Evolutionary conservation across 441 rosid species (phyloP).

Genomic region (Populus tomentosa): DNA sequence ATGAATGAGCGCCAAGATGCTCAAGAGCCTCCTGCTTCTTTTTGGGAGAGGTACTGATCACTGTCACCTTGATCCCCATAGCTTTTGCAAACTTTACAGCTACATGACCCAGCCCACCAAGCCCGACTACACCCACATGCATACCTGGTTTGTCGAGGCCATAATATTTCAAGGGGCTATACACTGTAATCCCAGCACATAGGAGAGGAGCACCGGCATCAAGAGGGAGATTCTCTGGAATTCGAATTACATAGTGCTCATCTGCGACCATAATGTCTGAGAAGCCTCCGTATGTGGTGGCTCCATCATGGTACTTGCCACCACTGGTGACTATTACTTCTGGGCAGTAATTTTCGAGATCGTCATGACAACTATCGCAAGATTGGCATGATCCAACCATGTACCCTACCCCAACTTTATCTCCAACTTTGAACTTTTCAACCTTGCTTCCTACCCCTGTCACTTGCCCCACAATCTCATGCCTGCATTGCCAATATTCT

Average conservation of each 20-base stretch:
- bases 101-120: slow-evolving; percentile 52
- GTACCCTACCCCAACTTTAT: slow-evolving; percentile 67
- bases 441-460: slow-evolving; percentile 16
- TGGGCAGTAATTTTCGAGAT: slow-evolving; percentile 68
- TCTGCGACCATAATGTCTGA: slow-evolving; percentile 55
- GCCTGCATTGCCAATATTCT: background rate
- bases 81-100: slow-evolving; percentile 55
- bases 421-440: slow-evolving; percentile 23
- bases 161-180: slow-evolving; percentile 41
- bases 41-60: slow-evolving; percentile 36
- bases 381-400: slow-evolving; percentile 59
- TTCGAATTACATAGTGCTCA: slow-evolving; percentile 43
- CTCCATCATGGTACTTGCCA: slow-evolving; percentile 38
- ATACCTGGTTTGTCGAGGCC: slow-evolving; percentile 32
- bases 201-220: slow-evolving; percentile 58
- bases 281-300: slow-evolving; percentile 57
- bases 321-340: slow-evolving; percentile 41
- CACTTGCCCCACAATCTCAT: slow-evolving; percentile 19
- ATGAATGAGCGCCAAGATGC: slow-evolving; percentile 43
- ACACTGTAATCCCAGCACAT: slow-evolving; percentile 37
- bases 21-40: slow-evolving; percentile 41
- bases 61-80: slow-evolving; percentile 42
- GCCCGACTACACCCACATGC: slow-evolving; percentile 48
- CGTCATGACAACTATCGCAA: slow-evolving; percentile 51
- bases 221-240: slow-evolving; percentile 55